Evolutionary conservation across 805 yeast species (phyloP), one percentile per base, ranked within the genome.

Genomic region (Wickerhamiella kurtzmanii): DNA sequence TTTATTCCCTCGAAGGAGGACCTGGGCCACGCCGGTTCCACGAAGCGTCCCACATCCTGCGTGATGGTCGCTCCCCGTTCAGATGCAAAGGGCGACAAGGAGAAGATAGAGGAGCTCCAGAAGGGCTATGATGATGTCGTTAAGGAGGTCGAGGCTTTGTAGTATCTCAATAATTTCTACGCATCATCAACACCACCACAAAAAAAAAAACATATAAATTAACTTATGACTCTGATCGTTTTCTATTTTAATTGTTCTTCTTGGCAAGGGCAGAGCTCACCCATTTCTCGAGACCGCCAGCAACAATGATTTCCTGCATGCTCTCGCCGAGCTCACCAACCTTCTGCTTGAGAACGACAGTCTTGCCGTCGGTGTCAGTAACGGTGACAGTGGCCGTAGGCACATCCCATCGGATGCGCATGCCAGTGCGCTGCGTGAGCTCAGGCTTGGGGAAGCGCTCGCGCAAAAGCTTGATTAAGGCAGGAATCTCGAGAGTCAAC

Each of bases 251-350:
- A 11, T 37, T n/a, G 20, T 16, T 16, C 22, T 11, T 17, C 41
- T 37, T 37, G 17, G 17, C 8, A 8, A 48, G 17, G 35, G 46
- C 43, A 20, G 42, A 36, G 39, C 48, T 43, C 49, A 92, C 96
- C 99, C 99, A 92, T 38, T 95, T 94, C 73, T 92, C 99, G 49
- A 92, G 76, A 48, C 99, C 99, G 43, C 98, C 98, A 64, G 86
- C 81, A 53, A 89, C 88, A 54, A 92, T 92, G 59, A 92, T 92
- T 57, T 92, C 98, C 69, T 92, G 99, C 62, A 92, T 73, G 64
- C 88, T 88, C 47, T 87, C 79, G 54, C 98, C 97, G 52, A 92
- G 73, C 65, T 92, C 97, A 50, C 97, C 96, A 43, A 92, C 97
- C 66, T 82, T 83, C 63, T 85, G 94, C 55, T 75, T 75, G 54